These are phyloP conservation scores for Micractinium sp. DNA, from an alignment of 139 green algal genomes.

Conservation along the genomic window DNA sequence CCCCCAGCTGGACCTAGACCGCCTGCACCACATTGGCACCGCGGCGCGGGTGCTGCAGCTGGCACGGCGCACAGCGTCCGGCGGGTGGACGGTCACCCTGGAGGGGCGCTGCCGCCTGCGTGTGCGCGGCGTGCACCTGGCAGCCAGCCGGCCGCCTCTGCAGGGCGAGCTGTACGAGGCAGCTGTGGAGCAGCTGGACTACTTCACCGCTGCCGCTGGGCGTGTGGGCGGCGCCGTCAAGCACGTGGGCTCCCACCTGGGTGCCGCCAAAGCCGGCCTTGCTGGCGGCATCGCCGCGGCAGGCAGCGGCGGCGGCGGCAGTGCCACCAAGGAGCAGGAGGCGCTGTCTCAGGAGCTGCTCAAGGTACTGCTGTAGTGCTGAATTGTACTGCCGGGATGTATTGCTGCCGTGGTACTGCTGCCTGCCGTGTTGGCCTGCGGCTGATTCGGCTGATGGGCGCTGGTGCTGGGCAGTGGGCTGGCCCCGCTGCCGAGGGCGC, in stretches of 20 bases:
- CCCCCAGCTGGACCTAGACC: slow-evolving; percentile 20
- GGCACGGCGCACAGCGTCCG: neutral
- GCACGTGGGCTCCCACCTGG: no score
- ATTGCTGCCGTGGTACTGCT: neutral
- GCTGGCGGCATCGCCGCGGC: neutral
- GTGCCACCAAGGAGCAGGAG: slow-evolving; percentile 14
- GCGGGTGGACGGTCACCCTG: slow-evolving; percentile 29
- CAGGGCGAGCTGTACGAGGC: slow-evolving; percentile 16
- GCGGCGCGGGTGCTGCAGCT: slow-evolving; percentile 43
- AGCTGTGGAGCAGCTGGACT: slow-evolving; percentile 39
- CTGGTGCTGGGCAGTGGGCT: neutral
- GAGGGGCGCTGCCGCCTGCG: slow-evolving; percentile 40
- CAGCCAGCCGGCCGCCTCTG: neutral
- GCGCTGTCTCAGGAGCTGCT: slow-evolving; percentile 32
- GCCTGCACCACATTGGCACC: slow-evolving; percentile 36
- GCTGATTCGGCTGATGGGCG: neutral
- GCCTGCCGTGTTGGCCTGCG: no score
- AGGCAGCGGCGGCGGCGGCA: neutral
- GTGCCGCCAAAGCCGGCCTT: no score
- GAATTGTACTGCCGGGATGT: neutral
- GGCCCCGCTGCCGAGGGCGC: neutral
- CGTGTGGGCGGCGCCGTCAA: neutral
- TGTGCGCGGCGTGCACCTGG: slow-evolving; percentile 14
- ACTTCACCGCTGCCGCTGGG: neutral
- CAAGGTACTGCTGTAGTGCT: neutral